phyloP scores from a whole-genome alignment of 768 basidiomycete genomes.

The Inosperma sp. region DNA sequence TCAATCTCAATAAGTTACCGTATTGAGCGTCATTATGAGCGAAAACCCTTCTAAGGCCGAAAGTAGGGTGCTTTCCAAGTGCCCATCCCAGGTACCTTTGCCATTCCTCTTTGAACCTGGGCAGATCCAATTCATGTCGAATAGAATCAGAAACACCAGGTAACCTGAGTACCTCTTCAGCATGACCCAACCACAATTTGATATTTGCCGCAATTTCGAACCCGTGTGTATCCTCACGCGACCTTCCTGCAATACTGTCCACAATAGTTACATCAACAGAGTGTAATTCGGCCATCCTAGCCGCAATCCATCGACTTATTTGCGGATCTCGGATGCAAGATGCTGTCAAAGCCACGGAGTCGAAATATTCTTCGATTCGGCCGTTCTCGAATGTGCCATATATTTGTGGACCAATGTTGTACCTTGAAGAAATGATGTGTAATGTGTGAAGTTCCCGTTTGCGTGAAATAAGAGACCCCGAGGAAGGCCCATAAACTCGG shows the following conservation, averaged over 20 bases:
- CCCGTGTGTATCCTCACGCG: constrained; percentile 40
- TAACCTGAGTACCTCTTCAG: constrained; percentile 69
- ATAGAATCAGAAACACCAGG: constrained; percentile 44
- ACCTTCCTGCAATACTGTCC: constrained; percentile 35
- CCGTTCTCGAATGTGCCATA: constrained; percentile 97
- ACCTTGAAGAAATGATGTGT: constrained; percentile 82
- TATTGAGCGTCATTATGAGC: constrained; percentile 96
- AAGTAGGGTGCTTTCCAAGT: constrained; percentile 50
- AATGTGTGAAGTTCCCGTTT: constrained; percentile 81
- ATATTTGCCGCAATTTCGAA: constrained; percentile 66
- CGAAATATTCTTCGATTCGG: constrained; percentile 92
- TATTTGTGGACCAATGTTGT: constrained; percentile 84
- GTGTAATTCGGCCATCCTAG: constrained; percentile 94
- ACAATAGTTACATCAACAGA: constrained; percentile 78
- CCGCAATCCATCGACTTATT: constrained; percentile 84
- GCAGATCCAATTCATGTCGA: constrained; percentile 57
- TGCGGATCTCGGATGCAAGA: constrained; percentile 71
- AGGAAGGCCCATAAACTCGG: constrained; percentile 89
- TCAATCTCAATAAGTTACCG: constrained; percentile 82
- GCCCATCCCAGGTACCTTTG: constrained; percentile 68
- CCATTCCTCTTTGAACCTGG: constrained; percentile 61
- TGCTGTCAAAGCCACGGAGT: constrained; percentile 75
- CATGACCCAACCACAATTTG: constrained; percentile 63
- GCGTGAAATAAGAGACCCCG: constrained; percentile 82
- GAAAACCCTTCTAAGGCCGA: constrained; percentile 66